phyloP scores from a whole-genome alignment of 768 basidiomycete species.

The Lepiota brunneoincarnata region DNA sequence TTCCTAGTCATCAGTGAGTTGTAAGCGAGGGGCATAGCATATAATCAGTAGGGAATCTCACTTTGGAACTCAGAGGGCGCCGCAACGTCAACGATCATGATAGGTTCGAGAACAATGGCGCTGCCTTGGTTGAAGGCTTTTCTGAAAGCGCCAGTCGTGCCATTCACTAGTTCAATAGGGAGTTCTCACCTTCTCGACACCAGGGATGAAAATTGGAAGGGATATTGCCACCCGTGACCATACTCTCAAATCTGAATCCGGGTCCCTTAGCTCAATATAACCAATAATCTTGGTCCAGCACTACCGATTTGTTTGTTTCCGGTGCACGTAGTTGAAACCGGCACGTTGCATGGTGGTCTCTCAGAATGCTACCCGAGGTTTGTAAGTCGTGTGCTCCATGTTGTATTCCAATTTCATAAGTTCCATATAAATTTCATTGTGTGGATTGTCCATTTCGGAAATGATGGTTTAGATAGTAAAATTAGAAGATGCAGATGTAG shows the following conservation, averaged over 20 bases:
- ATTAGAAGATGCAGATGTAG: neutral
- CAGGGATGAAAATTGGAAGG: conserved; percentile 91
- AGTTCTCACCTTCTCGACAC: conserved; percentile 84
- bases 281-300: conserved; percentile 89
- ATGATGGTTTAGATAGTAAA: conserved; percentile 80
- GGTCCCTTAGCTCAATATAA: conserved; percentile 85
- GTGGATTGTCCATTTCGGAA: conserved; percentile 98
- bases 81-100: conserved; percentile 97
- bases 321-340: conserved; percentile 89
- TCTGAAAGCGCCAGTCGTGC: conserved; percentile 89
- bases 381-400: conserved; percentile 91
- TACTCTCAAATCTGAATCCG: conserved; percentile 77
- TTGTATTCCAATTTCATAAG: conserved; percentile 98
- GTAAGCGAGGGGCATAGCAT: neutral
- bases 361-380: conserved; percentile 94
- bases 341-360: conserved; percentile 87
- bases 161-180: conserved; percentile 36
- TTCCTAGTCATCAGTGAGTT: no score
- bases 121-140: conserved; percentile 78
- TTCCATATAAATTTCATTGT: conserved; percentile 98
- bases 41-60: conserved; percentile 30
- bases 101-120: conserved; percentile 88
- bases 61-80: conserved; percentile 96
- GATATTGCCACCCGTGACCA: conserved; percentile 90
- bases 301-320: conserved; percentile 98